Conservation (phyloP, 106 monocot genomes). For the Dactylorhiza incarnata region DNA sequence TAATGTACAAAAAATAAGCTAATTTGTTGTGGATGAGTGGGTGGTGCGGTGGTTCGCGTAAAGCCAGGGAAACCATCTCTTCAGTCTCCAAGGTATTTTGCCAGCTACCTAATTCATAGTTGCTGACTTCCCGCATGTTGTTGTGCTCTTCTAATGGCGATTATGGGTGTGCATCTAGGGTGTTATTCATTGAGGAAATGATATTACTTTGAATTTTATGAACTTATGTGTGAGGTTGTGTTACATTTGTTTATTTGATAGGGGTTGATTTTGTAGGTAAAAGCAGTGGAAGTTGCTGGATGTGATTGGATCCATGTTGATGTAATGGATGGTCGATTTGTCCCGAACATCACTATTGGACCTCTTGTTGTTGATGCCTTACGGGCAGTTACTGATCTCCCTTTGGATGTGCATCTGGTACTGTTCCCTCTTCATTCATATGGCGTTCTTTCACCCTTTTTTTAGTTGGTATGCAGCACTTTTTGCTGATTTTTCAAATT, state of each 20-base stretch:
- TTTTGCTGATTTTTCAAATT: not conserved
- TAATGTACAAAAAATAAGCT: too few species aligned
- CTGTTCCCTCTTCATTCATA: not conserved
- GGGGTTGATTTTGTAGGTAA: slow-evolving; percentile 48
- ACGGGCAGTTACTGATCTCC: slow-evolving; percentile 92
- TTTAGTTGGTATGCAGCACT: not conserved
- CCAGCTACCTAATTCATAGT: too few species aligned
- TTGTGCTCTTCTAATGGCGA: too few species aligned
- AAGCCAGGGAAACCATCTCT: too few species aligned
- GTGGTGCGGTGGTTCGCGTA: too few species aligned
- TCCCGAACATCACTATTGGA: slow-evolving; percentile 97
- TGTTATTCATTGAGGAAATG: too few species aligned
- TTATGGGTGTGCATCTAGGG: too few species aligned
- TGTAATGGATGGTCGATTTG: slow-evolving; percentile 98
- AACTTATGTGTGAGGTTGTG: too few species aligned
- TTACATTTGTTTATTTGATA: not conserved
- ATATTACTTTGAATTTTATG: too few species aligned
- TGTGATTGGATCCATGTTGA: slow-evolving; percentile 99
- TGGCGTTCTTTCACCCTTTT: not conserved
- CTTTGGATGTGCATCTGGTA: slow-evolving; percentile 98
- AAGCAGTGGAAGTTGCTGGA: slow-evolving; percentile 93
- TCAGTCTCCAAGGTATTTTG: too few species aligned
- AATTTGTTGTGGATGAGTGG: too few species aligned
- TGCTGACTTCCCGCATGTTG: too few species aligned
- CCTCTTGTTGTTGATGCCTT: slow-evolving; percentile 89